Conservation (phyloP, 768 basidiomycete genomes). For the Calocera viscosa region DNA sequence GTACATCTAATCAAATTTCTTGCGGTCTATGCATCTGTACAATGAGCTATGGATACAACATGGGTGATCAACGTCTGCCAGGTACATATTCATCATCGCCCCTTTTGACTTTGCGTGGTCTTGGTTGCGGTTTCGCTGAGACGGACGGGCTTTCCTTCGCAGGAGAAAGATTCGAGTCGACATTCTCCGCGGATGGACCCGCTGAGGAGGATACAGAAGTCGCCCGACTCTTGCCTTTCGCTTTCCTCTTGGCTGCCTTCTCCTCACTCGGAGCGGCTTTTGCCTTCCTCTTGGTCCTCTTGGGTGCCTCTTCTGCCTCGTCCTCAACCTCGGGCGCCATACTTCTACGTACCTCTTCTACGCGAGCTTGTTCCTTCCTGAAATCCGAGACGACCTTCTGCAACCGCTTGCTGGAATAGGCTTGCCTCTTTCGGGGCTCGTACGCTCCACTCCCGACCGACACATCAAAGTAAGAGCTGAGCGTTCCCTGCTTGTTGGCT, state of each 20-base stretch:
- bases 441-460: conserved; percentile 52
- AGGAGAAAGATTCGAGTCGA: neutral
- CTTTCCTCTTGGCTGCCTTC: neutral
- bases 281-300: neutral
- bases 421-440: conserved; percentile 68
- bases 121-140: neutral
- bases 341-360: neutral
- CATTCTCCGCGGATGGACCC: neutral
- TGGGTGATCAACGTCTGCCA: neutral
- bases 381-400: conserved; percentile 47
- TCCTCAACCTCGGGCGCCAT: neutral
- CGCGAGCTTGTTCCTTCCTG: neutral
- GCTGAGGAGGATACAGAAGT: neutral
- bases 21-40: neutral
- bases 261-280: neutral
- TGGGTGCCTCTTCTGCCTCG: neutral
- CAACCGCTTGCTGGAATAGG: conserved; percentile 73
- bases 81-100: conserved; percentile 3
- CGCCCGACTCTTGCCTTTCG: neutral
- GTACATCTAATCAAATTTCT: too few species aligned
- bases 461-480: conserved; percentile 64
- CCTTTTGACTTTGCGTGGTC: neutral
- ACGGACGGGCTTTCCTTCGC: neutral
- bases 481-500: conserved; percentile 61
- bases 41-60: neutral